Conservation (phyloP, 345 rosid genomes). For the Syzygium oleosum region DNA sequence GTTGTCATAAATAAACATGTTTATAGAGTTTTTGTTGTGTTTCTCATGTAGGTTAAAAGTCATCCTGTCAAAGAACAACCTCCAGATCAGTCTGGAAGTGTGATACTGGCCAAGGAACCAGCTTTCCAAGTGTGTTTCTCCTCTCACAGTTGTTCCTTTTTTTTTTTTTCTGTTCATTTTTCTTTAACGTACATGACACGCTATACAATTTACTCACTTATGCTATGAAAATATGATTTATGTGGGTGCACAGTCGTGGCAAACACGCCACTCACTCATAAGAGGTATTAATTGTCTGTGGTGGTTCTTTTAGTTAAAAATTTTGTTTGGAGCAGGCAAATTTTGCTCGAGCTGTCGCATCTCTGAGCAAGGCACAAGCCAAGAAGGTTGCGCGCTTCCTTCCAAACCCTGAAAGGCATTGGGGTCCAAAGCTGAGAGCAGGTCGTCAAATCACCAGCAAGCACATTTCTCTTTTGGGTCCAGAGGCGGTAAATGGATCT, state of each 20-base stretch:
- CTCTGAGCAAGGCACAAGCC: constrained; percentile 92
- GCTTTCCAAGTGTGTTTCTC: constrained; percentile 54
- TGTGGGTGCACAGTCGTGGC: background rate
- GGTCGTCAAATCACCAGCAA: constrained; percentile 94
- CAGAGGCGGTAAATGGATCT: constrained; percentile 76
- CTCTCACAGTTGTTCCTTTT: background rate
- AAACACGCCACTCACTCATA: background rate
- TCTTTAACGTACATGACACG: background rate
- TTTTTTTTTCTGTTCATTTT: background rate
- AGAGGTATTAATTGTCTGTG: background rate
- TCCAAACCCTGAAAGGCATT: constrained; percentile 97
- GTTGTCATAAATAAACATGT: background rate
- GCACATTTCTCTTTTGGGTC: constrained; percentile 89
- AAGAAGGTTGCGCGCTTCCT: constrained; percentile 89
- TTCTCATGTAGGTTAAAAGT: constrained; percentile 53
- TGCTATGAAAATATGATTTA: background rate
- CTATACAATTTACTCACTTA: background rate
- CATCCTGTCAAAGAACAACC: constrained; percentile 92
- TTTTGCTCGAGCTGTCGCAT: constrained; percentile 80
- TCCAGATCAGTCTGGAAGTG: constrained; percentile 78
- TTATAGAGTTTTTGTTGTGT: background rate
- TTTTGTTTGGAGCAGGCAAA: constrained; percentile 51
- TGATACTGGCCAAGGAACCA: constrained; percentile 87
- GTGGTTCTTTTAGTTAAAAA: background rate
- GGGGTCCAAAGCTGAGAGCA: constrained; percentile 98